Evolutionary conservation across 2,329 filamentous ascomycete genomes (phyloP), one percentile per base, ranked within the genome.

Genomic region (Dactylellina leptospora): DNA sequence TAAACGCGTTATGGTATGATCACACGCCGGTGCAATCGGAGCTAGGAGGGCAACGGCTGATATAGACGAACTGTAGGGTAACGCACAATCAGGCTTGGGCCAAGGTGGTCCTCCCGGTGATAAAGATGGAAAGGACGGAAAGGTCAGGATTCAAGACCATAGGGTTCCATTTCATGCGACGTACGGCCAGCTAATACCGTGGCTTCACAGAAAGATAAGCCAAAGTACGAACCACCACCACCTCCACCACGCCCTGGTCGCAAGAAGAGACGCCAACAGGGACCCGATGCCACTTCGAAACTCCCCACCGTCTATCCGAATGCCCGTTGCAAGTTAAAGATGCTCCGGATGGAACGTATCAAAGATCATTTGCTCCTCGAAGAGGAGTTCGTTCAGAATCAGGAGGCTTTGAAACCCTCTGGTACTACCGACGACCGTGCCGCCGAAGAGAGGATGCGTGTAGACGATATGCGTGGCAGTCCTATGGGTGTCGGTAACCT

Each of bases 341-440:
- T 97, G 75, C 87, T 99, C 71, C 91, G 95, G 78, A 97, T 99
- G 95, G 95, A 99, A 83, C 89, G 95, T 78, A 92, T 97, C 77
- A 96, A 99, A 84, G 95, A 99, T 80, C 95, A 99, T 79, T 85
- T 99, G 73, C 84, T 99, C 74, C 87, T 99, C 27, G 95, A 99
- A 81, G 95, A 99, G 80, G 95, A 99, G 82, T 99, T 96, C 76
- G 95, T 99, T 74, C 93, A 97, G 84, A 99, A 99, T 81, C 95
- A 99, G 82, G 95, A 99, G 82, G 91, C 92, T 47, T 84, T 97
- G 77, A 89, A 96, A 78, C 89, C 87, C 61, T 90, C 91, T 79
- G 89, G 90, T 76, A 88, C 86, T 61, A 83, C 88, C 69, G 79
- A 81, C 75, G 96, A 99, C 80, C 85, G 95, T 59, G 91, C 96